Evolutionary conservation across 202 grass and related monocot species (phyloP), one percentile per base, ranked within the genome.

Genomic region (Elaeis oleifera): DNA sequence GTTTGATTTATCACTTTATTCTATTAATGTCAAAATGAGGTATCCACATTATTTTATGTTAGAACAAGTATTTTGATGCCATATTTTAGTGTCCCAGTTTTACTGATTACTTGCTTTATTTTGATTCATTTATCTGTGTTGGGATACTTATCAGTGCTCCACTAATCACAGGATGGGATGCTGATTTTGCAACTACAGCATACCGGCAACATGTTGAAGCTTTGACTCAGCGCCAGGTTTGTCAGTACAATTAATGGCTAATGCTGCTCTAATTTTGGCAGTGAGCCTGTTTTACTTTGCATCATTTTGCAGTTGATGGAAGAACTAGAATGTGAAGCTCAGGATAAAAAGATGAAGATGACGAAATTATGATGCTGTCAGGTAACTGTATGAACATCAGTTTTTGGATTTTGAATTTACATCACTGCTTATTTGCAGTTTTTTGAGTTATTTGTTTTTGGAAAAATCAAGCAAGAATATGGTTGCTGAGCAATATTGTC

Each of bases 201-300:
- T 99, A 99, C 75, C 88, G 83, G 13, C 94, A 99, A 74, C 94
- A 87, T 49, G 85, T 99, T 80, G 88, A 99, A 69, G 85, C 85
- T 81, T 76, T 99, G 77, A 54, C 88, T 62, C 85, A 94, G 64
- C 90, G 87, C 26, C 89, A 99, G 94, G 88, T 99, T 22, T 24
- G 78, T 66, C 62, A 52, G 44, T 56, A 29, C 65, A 72, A 44
- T 9, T 44, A 9, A 44, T 13, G 13, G 36, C 3, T 44, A 11
- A 13, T 44, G 36, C 36, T 44, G 8, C 36, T 44, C 9, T 13
- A 44, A 14, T 44, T 39, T 39, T 44, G 8, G 36, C 36, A 44
- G 36, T 44, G 36, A 44, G 36, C 36, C 36, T 44, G 36, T 44
- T 44, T 44, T 44, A 44, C 36, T 44, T 44, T 13, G 36, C 11